Conservation (phyloP, 176 grass and related monocot species). For the Phoenix roebelenii region DNA sequence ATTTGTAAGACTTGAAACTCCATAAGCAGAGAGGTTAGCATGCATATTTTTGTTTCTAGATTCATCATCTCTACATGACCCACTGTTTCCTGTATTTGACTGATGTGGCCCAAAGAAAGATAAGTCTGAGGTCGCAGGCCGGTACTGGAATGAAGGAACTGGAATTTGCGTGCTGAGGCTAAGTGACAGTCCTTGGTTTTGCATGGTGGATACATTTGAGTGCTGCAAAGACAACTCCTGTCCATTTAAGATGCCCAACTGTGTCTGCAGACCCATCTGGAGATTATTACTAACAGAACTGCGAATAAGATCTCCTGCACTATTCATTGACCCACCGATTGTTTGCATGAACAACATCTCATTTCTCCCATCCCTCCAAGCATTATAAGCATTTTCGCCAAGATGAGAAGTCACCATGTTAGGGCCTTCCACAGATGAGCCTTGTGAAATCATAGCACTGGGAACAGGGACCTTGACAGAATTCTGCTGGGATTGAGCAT, state of each 20-base stretch:
- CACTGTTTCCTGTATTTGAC: conserved; percentile 20
- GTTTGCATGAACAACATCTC: conserved; percentile 23
- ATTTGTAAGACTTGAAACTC: conserved; percentile 17
- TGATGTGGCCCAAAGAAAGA: conserved; percentile 37
- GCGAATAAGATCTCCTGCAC: conserved; percentile 12
- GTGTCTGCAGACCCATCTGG: conserved; percentile 45
- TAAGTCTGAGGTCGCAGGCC: conserved; percentile 19
- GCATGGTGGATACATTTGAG: conserved; percentile 18
- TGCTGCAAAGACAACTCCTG: conserved; percentile 15
- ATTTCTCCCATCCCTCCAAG: conserved; percentile 28
- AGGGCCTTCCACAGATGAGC: conserved; percentile 9
- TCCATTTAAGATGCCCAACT: conserved; percentile 46
- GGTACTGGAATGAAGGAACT: conserved; percentile 66
- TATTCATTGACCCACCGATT: conserved; percentile 11
- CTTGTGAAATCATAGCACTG: conserved; percentile 34
- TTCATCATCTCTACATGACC: background rate
- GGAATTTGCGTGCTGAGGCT: conserved; percentile 76
- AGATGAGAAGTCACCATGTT: conserved; percentile 7
- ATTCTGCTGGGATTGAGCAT: conserved; percentile 14
- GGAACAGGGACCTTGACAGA: conserved; percentile 41
- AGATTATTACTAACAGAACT: background rate
- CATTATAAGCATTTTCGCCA: conserved; percentile 13
- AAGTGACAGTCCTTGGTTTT: conserved; percentile 64
- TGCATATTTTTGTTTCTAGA: conserved; percentile 5
- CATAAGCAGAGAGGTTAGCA: background rate